phyloP scores from a whole-genome alignment of 495 filamentous ascomycete species.

The Chaetomidium leptoderma region DNA sequence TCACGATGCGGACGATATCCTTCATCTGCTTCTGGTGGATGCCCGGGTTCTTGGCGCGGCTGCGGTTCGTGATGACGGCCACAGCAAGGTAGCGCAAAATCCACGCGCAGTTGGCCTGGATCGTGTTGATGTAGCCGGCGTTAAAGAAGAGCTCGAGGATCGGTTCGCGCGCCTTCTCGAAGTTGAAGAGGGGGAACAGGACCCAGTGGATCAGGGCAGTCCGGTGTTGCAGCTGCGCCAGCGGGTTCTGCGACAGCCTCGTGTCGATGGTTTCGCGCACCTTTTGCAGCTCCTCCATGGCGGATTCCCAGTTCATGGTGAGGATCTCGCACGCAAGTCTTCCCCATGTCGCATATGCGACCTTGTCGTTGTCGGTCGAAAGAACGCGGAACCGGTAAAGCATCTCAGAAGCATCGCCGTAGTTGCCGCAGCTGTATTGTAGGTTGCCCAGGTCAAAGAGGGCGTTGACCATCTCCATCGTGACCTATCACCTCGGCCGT shows the following conservation, averaged over 20 bases:
- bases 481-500: slow-evolving; percentile 52
- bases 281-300: slow-evolving; percentile 93
- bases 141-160: slow-evolving; percentile 96
- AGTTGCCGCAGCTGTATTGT: slow-evolving; percentile 94
- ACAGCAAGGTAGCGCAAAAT: slow-evolving; percentile 90
- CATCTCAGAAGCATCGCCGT: slow-evolving; percentile 77
- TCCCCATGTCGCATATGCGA: slow-evolving; percentile 91
- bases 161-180: slow-evolving; percentile 82
- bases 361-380: slow-evolving; percentile 96
- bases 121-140: slow-evolving; percentile 95
- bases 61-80: slow-evolving; percentile 93
- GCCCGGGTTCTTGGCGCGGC: slow-evolving; percentile 71
- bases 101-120: slow-evolving; percentile 97
- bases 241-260: slow-evolving; percentile 88
- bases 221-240: slow-evolving; percentile 89
- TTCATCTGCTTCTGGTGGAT: slow-evolving; percentile 97
- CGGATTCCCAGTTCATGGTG: slow-evolving; percentile 85
- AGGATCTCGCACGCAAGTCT: slow-evolving; percentile 92
- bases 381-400: slow-evolving; percentile 96
- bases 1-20: slow-evolving; percentile 88
- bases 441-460: slow-evolving; percentile 93
- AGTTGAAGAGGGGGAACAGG: slow-evolving; percentile 98
- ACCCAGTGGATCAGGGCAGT: slow-evolving; percentile 98
- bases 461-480: slow-evolving; percentile 86
- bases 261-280: slow-evolving; percentile 90